Percentiles rank a stretch among this genome's conserved stretches.
Evolutionary conservation across 2,329 filamentous ascomycete genomes (phyloP).

Genomic region (Pseudogymnoascus sp.): DNA sequence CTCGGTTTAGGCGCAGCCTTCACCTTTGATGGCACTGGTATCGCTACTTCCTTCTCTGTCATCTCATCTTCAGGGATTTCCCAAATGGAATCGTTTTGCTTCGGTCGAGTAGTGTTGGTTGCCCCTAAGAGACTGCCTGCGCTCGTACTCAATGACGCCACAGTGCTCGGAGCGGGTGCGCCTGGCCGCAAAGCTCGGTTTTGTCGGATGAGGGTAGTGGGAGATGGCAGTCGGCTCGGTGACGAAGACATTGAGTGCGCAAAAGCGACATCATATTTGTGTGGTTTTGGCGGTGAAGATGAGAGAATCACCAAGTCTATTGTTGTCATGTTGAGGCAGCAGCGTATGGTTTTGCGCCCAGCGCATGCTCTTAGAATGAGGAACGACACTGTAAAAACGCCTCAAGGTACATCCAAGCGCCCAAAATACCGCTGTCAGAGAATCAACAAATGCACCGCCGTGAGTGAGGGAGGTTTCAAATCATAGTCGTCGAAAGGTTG

Average conservation of each 20-base stretch:
- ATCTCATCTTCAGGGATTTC: constrained; percentile 13
- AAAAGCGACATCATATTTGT: background rate
- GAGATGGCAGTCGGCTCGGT: constrained; percentile 34
- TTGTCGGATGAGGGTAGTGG: background rate
- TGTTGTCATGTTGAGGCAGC: constrained; percentile 28
- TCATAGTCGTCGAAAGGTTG: background rate
- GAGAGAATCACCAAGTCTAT: constrained; percentile 32
- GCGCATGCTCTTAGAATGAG: constrained; percentile 18
- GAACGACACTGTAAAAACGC: constrained; percentile 17
- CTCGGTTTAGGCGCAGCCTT: constrained; percentile 21
- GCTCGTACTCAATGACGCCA: constrained; percentile 33
- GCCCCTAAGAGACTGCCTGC: constrained; percentile 29
- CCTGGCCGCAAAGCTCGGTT: background rate
- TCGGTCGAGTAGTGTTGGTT: background rate
- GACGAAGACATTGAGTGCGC: constrained; percentile 26
- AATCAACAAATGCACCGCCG: background rate
- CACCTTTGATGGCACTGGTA: constrained; percentile 19
- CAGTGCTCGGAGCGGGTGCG: constrained; percentile 30
- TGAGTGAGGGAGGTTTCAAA: background rate
- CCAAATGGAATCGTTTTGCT: constrained; percentile 6
- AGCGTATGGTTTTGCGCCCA: constrained; percentile 16
- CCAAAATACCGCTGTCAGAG: background rate
- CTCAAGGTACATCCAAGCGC: background rate
- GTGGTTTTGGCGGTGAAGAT: constrained; percentile 30
- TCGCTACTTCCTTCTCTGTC: background rate